Percentiles rank a stretch among this genome's conserved stretches.
Evolutionary conservation across 768 basidiomycete genomes (phyloP).

Genomic region (Phanerochaete carnosa): DNA sequence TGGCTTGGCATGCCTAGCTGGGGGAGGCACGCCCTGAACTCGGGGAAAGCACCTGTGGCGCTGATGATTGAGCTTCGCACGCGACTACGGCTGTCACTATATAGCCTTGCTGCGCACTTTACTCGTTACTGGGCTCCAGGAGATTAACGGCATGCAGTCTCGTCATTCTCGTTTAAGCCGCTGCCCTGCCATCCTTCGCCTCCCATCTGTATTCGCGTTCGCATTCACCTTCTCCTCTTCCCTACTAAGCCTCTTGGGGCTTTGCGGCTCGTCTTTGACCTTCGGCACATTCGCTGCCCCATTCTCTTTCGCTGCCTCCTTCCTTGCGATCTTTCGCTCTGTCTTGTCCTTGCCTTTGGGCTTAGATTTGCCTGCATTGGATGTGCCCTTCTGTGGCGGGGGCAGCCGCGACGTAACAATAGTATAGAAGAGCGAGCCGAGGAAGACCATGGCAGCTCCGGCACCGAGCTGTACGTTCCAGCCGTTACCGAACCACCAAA

Average conservation of each 20-base stretch:
- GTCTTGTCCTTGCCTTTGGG: background rate
- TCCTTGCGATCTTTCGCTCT: background rate
- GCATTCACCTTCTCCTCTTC: background rate
- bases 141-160: no score
- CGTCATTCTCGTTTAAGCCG: no score
- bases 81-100: no score
- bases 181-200: no score
- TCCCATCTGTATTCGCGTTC: background rate
- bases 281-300: background rate
- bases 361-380: background rate
- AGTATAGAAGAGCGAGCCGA: constrained; percentile 59
- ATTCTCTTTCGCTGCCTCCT: background rate
- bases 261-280: background rate
- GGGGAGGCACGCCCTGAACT: no score
- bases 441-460: constrained; percentile 74
- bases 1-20: no score
- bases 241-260: background rate
- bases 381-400: background rate
- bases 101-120: no score
- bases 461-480: constrained; percentile 62
- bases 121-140: no score
- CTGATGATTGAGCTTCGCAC: no score
- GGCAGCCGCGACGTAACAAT: background rate
- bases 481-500: constrained; percentile 80
- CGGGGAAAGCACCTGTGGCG: no score